Base-by-base conservation (phyloP, 768 basidiomycete genomes). In the Amylocystis lapponica region DNA sequence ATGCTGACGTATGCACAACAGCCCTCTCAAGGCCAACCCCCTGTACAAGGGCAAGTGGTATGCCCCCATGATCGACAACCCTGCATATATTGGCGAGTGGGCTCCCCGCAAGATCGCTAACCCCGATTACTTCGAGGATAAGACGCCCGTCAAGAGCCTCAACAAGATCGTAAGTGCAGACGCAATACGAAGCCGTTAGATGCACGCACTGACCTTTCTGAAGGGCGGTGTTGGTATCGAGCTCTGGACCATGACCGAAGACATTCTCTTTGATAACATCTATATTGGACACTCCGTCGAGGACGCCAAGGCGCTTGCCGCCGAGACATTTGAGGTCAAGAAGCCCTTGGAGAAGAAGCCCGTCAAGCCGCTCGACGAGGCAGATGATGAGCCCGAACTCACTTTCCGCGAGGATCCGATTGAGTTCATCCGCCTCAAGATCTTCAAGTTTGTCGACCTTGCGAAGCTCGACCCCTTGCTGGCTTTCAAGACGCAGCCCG, bases 191-290 rank as follows among this genome's bases (percentile, higher is more conserved):
- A 7, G 43, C 13, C 3, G 10, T 23, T 36, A 26, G 36, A 5
- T 22, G 13, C 12, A 25, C 16, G 12, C 43, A 53, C 20, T 42
- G 9, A 38, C 19, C 37, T 46, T 36, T 17, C 43, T 40, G 8
- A 30, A 87, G 85, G 88, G 90, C 53, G 93, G 92, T 68, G 79
- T 96, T 49, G 94, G 94, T 59, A 94, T 98, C 53, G 96, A 99
- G 67, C 81, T 98, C 55, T 99, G 96, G 96, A 95, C 95, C 35
- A 99, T 98, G 96, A 95, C 94, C 32, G 88, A 88, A 66, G 84
- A 89, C 60, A 93, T 93, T 55, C 75, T 93, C 54, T 94, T 93
- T 63, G 81, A 89, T 67, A 93, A 91, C 71, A 80, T 99, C 60
- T 98, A 92, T 70, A 66, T 99, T 46, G 93, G 93, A 46, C 85